These are phyloP conservation scores for Myriosclerotinia scirpicola DNA, from an alignment of 2,329 filamentous ascomycete species.

Conservation along the genomic window DNA sequence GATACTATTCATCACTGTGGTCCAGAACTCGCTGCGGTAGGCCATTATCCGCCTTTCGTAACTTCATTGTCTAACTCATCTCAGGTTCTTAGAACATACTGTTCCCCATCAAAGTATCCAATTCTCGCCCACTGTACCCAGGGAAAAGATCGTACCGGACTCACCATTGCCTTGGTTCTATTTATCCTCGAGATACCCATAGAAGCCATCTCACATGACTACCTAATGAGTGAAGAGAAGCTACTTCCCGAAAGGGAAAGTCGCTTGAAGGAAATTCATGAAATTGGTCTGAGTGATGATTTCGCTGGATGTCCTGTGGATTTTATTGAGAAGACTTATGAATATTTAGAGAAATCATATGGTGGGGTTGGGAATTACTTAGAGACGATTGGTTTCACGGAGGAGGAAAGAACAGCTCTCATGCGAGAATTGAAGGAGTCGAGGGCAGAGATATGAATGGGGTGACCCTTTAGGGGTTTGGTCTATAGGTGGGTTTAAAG, in stretches of 20 bases:
- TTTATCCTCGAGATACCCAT: constrained; percentile 60
- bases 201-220: constrained; percentile 68
- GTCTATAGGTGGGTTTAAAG: not conserved
- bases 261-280: constrained; percentile 65
- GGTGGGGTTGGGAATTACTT: constrained; percentile 69
- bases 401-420: constrained; percentile 35
- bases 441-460: not conserved
- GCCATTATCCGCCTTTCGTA: not conserved
- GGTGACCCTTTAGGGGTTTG: not conserved
- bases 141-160: constrained; percentile 81
- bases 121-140: constrained; percentile 81
- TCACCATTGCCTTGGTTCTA: constrained; percentile 67
- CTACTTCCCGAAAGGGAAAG: constrained; percentile 61
- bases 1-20: constrained; percentile 69
- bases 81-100: constrained; percentile 51
- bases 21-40: constrained; percentile 27
- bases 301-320: constrained; percentile 67
- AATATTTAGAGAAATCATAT: constrained; percentile 60
- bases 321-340: constrained; percentile 60
- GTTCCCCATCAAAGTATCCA: constrained; percentile 55
- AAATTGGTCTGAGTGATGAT: constrained; percentile 70
- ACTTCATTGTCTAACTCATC: not conserved
- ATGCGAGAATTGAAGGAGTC: constrained; percentile 8
- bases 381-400: constrained; percentile 57
- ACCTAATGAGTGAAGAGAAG: constrained; percentile 63